These are phyloP conservation scores for Suillus plorans DNA, from an alignment of 768 basidiomycete species.

Conservation along the genomic window DNA sequence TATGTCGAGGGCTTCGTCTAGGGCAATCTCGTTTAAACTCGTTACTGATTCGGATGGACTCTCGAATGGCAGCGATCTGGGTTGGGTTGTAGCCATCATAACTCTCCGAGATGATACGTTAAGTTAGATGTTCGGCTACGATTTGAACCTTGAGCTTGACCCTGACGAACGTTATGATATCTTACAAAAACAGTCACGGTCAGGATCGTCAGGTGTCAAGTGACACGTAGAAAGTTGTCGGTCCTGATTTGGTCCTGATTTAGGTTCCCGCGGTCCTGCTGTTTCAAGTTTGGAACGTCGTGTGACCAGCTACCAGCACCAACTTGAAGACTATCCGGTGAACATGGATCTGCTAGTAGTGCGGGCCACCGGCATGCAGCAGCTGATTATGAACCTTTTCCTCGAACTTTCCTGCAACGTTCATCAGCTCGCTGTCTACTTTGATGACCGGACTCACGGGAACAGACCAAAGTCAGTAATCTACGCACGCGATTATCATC, in stretches of 20 bases:
- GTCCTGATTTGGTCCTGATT: neutral
- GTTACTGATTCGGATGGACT: slow-evolving; percentile 11
- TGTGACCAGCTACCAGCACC: too few relatives aligned
- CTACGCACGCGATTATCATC: neutral
- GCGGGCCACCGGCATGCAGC: neutral
- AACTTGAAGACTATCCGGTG: neutral
- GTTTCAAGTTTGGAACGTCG: neutral
- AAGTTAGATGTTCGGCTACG: neutral
- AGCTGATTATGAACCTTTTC: neutral
- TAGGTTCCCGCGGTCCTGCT: neutral
- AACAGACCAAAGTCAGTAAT: neutral
- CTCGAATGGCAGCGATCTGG: slow-evolving; percentile 8
- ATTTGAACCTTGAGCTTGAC: neutral
- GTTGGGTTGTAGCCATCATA: slow-evolving; percentile 5
- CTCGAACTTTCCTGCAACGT: neutral
- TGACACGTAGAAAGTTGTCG: too few relatives aligned
- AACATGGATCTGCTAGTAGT: neutral
- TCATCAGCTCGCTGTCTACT: neutral
- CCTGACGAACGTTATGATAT: neutral
- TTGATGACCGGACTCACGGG: neutral
- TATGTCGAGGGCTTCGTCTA: slow-evolving; percentile 55
- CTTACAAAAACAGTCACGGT: too few relatives aligned
- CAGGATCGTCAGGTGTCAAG: too few relatives aligned
- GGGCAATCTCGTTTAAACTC: slow-evolving; percentile 36
- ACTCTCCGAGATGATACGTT: neutral